phyloP scores from a whole-genome alignment of 176 grass and related monocot species.

The Rhipidocladum racemiflorum region DNA sequence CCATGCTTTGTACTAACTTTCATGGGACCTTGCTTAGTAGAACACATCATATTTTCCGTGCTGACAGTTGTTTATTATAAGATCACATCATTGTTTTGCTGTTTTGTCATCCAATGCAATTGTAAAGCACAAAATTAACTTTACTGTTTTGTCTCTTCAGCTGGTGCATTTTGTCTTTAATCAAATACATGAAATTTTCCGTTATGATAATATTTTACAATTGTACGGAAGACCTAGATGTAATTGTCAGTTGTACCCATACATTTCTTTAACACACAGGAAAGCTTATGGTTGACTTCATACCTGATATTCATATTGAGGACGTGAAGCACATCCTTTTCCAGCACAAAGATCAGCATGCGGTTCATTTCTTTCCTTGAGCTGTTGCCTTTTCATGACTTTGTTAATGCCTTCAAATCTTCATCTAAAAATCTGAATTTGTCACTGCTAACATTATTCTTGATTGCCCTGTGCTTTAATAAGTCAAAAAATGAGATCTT shows the following conservation, averaged over 20 bases:
- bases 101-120: background rate
- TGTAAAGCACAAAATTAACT: background rate
- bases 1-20: conserved; percentile 11
- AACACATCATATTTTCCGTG: background rate
- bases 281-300: conserved; percentile 77
- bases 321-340: conserved; percentile 65
- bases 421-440: conserved; percentile 23
- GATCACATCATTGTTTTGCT: background rate
- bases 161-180: background rate
- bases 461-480: conserved; percentile 15
- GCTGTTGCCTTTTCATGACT: background rate
- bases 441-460: background rate
- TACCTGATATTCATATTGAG: conserved; percentile 82
- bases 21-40: background rate
- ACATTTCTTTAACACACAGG: conserved; percentile 46
- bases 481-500: background rate
- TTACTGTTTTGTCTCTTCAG: background rate
- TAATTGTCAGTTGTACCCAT: background rate
- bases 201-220: background rate
- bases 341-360: conserved; percentile 69
- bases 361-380: conserved; percentile 46
- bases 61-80: background rate
- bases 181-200: conserved; percentile 5
- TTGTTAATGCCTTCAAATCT: background rate
- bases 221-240: background rate